These are phyloP conservation scores for Apophysomyces variabilis DNA, from an alignment of 371 early-diverging fungal species.

Conservation along the genomic window DNA sequence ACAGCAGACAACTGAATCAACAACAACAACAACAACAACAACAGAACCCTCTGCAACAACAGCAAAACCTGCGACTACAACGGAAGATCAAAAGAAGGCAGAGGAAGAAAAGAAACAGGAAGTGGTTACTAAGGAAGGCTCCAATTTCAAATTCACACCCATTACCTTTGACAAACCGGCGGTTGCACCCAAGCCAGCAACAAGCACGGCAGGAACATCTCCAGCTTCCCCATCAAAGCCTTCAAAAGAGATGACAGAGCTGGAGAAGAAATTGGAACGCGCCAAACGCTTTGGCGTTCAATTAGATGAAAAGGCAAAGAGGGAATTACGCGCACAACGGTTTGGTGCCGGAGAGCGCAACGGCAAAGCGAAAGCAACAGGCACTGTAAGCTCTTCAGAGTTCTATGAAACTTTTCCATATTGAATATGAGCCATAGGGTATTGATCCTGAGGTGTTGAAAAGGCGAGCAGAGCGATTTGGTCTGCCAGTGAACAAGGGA, in stretches of 20 bases:
- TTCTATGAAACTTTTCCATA: conserved; percentile 1
- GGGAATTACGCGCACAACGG: conserved; percentile 48
- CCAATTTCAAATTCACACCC: conserved; percentile 47
- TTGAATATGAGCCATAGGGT: conserved; percentile 9
- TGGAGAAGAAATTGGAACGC: conserved; percentile 51
- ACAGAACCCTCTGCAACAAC: conserved; percentile 20
- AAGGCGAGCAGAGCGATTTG: conserved; percentile 59
- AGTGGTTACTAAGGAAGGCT: conserved; percentile 20
- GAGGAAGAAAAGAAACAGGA: conserved; percentile 15
- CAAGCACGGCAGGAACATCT: conserved; percentile 14
- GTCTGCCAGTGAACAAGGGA: conserved; percentile 26
- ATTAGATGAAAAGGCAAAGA: conserved; percentile 42
- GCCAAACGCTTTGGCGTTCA: conserved; percentile 63
- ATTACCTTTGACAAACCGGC: conserved; percentile 40
- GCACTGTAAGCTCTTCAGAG: conserved; percentile 7
- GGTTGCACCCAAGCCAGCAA: background rate
- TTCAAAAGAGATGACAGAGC: conserved; percentile 27
- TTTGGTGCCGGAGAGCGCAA: conserved; percentile 31
- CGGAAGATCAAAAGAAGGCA: conserved; percentile 15
- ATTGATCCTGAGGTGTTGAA: conserved; percentile 55
- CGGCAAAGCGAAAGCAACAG: conserved; percentile 6
- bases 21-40: conserved; percentile 25
- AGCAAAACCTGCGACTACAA: conserved; percentile 22
- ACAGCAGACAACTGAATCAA: conserved; percentile 8
- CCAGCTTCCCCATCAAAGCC: conserved; percentile 20